These are phyloP conservation scores for Paramarasmius palmivorus DNA, from an alignment of 1,284 basidiomycete species.

Conservation along the genomic window DNA sequence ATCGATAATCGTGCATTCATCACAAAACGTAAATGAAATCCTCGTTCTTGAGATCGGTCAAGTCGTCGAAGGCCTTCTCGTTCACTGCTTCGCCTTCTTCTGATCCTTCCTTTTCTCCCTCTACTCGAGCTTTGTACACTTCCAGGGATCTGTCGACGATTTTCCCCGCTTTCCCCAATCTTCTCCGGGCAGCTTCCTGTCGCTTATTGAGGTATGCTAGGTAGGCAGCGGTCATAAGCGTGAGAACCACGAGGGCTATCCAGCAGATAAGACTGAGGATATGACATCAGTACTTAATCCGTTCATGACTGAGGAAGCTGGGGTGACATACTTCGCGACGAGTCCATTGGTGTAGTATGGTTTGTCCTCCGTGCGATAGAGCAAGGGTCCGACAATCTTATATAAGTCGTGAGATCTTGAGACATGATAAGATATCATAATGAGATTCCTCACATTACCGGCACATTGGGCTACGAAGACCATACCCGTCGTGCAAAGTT, in stretches of 20 bases:
- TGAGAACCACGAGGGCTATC: slow-evolving; percentile 33
- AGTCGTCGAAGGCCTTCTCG: slow-evolving; percentile 43
- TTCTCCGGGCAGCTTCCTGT: slow-evolving; percentile 34
- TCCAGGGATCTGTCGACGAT: slow-evolving; percentile 46
- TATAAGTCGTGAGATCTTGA: neutral
- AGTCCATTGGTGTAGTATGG: slow-evolving; percentile 40
- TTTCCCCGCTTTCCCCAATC: slow-evolving; percentile 36
- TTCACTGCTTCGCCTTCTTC: slow-evolving; percentile 28
- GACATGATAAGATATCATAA: no score
- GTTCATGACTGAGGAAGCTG: slow-evolving; percentile 5
- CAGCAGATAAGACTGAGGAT: slow-evolving; percentile 37
- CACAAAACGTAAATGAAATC: slow-evolving; percentile 46
- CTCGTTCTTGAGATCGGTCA: slow-evolving; percentile 45
- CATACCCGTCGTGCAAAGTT: slow-evolving; percentile 37
- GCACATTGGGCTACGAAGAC: slow-evolving; percentile 44
- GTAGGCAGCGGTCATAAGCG: slow-evolving; percentile 37
- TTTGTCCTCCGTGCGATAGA: slow-evolving; percentile 39
- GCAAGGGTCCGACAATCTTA: slow-evolving; percentile 40
- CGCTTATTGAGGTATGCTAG: slow-evolving; percentile 40
- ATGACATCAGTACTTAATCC: neutral
- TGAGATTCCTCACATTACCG: slow-evolving; percentile 33
- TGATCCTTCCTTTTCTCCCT: slow-evolving; percentile 15
- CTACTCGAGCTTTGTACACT: slow-evolving; percentile 22
- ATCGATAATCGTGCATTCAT: neutral
- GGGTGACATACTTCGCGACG: slow-evolving; percentile 30